These are phyloP conservation scores for Neurospora sp. DNA, from an alignment of 495 filamentous ascomycete species.

Conservation along the genomic window DNA sequence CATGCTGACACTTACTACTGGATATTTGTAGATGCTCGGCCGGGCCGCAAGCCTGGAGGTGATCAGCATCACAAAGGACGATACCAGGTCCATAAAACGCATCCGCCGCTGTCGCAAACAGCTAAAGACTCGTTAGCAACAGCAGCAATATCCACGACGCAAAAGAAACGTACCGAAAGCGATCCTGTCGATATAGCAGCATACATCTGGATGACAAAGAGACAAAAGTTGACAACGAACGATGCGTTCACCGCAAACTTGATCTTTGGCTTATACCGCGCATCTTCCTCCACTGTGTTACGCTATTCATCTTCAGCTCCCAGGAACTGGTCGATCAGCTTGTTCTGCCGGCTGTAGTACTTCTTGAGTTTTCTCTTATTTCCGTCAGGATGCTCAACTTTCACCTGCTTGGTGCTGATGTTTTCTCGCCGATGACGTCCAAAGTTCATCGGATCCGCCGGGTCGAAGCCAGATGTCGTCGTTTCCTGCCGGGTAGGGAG, in stretches of 20 bases:
- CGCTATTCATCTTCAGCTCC: constrained; percentile 42
- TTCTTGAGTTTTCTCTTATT: constrained; percentile 36
- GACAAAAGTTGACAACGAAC: constrained; percentile 41
- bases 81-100: constrained; percentile 53
- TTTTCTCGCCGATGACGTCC: constrained; percentile 32
- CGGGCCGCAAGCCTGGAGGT: constrained; percentile 41
- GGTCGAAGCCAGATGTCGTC: constrained; percentile 8
- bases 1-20: constrained; percentile 28
- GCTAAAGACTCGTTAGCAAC: constrained; percentile 18
- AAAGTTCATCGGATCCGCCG: constrained; percentile 30
- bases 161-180: constrained; percentile 27
- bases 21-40: constrained; percentile 47
- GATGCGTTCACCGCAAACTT: constrained; percentile 47
- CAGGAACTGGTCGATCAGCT: constrained; percentile 46
- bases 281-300: constrained; percentile 35
- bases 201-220: constrained; percentile 50
- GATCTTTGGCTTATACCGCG: constrained; percentile 41
- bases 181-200: constrained; percentile 48
- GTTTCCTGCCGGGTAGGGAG: constrained; percentile 4
- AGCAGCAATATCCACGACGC: constrained; percentile 7
- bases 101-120: constrained; percentile 49
- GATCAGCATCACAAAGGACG: constrained; percentile 45
- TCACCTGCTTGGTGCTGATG: constrained; percentile 30
- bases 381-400: constrained; percentile 33
- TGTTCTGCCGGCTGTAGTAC: constrained; percentile 46